Percentiles rank a stretch among this genome's conserved stretches.
Evolutionary conservation across 768 basidiomycete genomes (phyloP).

Genomic region (Symmetrospora coprosmae): DNA sequence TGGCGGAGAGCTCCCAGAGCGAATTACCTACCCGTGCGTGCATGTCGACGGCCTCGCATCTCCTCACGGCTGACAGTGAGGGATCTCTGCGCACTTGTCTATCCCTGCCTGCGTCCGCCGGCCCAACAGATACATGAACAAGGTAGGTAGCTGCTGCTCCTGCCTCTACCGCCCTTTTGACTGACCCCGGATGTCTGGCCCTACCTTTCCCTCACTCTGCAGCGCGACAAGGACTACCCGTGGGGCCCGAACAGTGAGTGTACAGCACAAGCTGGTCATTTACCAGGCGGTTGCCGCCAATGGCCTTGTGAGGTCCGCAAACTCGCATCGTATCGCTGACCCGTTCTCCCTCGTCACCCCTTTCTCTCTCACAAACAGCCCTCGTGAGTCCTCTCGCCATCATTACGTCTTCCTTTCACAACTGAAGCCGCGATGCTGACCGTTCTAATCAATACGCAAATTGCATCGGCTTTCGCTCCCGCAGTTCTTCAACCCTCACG

Average conservation of each 20-base stretch:
- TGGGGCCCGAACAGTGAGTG: constrained; percentile 9
- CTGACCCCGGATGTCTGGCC: not conserved
- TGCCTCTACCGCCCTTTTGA: not conserved
- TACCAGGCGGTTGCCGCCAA: not conserved
- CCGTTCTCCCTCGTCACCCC: not conserved
- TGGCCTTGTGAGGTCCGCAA: too few species aligned
- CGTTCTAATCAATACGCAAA: not conserved
- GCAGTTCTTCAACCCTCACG: constrained; percentile 20
- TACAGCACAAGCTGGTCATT: not conserved
- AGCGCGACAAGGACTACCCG: constrained; percentile 19
- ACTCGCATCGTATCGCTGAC: not conserved
- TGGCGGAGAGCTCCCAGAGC: constrained; percentile 30
- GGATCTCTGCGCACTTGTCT: not conserved
- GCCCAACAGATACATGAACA: constrained; percentile 17
- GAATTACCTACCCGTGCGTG: constrained; percentile 25
- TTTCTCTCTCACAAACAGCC: not conserved
- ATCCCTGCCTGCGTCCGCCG: not conserved
- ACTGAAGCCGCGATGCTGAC: not conserved
- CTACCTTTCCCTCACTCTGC: not conserved
- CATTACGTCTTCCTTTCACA: not conserved
- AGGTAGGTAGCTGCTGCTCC: not conserved
- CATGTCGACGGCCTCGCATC: not conserved
- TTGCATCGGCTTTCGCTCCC: not conserved
- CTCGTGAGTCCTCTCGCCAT: not conserved
- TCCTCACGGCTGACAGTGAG: not conserved